A percentile compares a stretch with the other conserved stretches of the same genome.
Conservation (phyloP, 2,329 filamentous ascomycete genomes). For the Talaromyces verruculosus region DNA sequence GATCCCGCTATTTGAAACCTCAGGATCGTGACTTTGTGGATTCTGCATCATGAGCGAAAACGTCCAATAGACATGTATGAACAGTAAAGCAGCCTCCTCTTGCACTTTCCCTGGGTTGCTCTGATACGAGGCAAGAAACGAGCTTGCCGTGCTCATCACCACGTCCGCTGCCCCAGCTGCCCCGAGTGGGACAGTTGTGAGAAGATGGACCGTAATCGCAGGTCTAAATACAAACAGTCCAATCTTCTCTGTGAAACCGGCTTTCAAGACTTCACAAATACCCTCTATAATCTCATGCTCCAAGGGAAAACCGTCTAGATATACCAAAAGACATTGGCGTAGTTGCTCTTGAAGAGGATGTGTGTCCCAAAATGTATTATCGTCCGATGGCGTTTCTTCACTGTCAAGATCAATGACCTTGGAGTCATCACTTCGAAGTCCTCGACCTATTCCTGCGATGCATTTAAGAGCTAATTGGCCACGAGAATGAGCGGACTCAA, state of each 20-base stretch:
- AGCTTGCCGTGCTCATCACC: conserved; percentile 48
- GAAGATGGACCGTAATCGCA: conserved; percentile 42
- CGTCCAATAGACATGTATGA: conserved; percentile 41
- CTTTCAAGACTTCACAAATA: conserved; percentile 48
- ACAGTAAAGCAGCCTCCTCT: conserved; percentile 37
- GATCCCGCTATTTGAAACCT: conserved; percentile 46
- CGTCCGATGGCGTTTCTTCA: conserved; percentile 30
- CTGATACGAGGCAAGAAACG: conserved; percentile 47
- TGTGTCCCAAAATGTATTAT: conserved; percentile 42
- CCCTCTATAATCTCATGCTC: conserved; percentile 47
- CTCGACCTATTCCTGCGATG: conserved; percentile 44
- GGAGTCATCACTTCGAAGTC: conserved; percentile 40
- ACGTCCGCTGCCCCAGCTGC: conserved; percentile 43
- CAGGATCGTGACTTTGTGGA: conserved; percentile 41
- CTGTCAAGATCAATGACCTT: conserved; percentile 36
- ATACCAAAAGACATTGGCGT: conserved; percentile 42
- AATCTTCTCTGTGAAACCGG: conserved; percentile 46
- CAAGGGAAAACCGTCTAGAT: conserved; percentile 42
- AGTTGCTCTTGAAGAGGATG: conserved; percentile 37
- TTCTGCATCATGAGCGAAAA: conserved; percentile 40
- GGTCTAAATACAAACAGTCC: conserved; percentile 48
- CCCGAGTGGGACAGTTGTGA: conserved; percentile 42
- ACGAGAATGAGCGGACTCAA: conserved; percentile 36
- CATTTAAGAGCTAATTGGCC: conserved; percentile 41
- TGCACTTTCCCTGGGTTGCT: conserved; percentile 37